Evolutionary conservation across 768 basidiomycete genomes (phyloP).

Genomic region (Boletus rex-veris): DNA sequence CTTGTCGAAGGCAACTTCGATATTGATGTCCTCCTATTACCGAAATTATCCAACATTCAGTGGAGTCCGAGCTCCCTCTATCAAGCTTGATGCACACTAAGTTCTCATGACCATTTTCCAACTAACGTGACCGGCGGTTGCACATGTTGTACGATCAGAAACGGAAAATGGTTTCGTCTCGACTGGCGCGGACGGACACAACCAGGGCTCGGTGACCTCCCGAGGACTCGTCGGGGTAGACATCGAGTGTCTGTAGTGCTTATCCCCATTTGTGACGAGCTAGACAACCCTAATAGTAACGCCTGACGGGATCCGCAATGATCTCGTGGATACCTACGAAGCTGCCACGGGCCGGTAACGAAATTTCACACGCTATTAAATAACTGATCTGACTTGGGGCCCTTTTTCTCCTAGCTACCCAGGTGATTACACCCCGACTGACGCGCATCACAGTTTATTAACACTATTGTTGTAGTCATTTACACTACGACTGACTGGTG

Average conservation of each 20-base stretch:
- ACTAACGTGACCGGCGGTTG: neutral
- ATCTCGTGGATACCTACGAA: constrained; percentile 60
- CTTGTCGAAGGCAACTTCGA: too few species aligned
- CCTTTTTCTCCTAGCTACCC: constrained; percentile 34
- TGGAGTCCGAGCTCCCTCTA: neutral
- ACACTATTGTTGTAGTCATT: constrained; percentile 39
- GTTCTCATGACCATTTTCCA: constrained; percentile 5
- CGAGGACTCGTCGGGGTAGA: too few species aligned
- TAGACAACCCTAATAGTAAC: constrained; percentile 51
- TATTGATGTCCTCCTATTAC: too few species aligned
- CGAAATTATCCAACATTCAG: neutral
- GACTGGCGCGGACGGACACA: neutral
- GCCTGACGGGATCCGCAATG: constrained; percentile 48
- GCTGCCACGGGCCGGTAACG: constrained; percentile 43
- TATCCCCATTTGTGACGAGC: neutral
- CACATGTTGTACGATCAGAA: constrained; percentile 14
- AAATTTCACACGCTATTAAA: neutral
- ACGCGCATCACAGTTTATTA: neutral
- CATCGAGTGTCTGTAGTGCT: constrained; percentile 47
- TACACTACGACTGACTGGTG: constrained; percentile 69
- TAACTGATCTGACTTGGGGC: neutral
- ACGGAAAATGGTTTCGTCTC: neutral
- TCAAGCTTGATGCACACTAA: neutral
- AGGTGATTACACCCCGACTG: constrained; percentile 25
- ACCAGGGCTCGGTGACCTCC: neutral